phyloP scores from a whole-genome alignment of 208 protist species.

The Trypanosoma avium region DNA sequence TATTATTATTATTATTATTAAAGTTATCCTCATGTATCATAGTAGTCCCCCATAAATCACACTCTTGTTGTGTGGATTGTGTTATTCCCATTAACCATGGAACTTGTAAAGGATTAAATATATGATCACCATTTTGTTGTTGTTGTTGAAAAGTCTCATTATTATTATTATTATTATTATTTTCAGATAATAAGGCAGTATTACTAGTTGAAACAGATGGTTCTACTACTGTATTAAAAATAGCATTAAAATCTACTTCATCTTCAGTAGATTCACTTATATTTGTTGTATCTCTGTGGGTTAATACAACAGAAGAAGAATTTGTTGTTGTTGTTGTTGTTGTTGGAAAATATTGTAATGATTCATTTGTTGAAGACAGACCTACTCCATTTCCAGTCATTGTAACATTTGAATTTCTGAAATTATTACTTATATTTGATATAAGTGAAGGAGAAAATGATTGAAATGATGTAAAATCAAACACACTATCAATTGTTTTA shows the following conservation, averaged over 20 bases:
- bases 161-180: background rate
- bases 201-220: too few species aligned
- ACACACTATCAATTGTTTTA: constrained; percentile 26
- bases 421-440: background rate
- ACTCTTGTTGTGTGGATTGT: background rate
- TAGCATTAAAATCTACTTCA: background rate
- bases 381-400: too few species aligned
- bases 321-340: background rate
- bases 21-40: background rate
- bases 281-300: background rate
- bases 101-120: constrained; percentile 3
- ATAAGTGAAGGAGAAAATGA: background rate
- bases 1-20: background rate
- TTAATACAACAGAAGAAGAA: background rate
- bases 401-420: too few species aligned
- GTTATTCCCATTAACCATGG: constrained; percentile 4
- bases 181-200: background rate
- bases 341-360: too few species aligned
- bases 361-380: background rate
- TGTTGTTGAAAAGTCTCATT: background rate
- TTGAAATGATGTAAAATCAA: background rate
- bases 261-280: constrained; percentile 2
- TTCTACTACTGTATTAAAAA: constrained; percentile 5
- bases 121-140: background rate
- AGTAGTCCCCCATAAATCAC: background rate